A percentile compares a stretch with the other conserved stretches of the same genome.
Conservation (phyloP, 148 eudicot genomes). For the Arbutus unedo region DNA sequence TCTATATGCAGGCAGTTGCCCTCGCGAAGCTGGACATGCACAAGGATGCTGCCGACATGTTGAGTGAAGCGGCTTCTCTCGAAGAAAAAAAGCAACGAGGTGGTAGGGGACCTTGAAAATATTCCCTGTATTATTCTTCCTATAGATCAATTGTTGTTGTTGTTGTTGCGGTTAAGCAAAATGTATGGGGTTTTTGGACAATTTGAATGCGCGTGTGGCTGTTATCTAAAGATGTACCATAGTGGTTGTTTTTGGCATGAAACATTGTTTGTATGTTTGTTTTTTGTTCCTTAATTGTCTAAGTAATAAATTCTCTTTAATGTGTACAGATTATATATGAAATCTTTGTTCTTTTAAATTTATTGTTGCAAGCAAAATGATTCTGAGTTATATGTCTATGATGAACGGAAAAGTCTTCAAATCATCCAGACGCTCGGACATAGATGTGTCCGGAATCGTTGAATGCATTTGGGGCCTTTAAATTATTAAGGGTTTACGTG, state of each 20-base stretch:
- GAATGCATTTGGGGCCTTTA: too few relatives aligned
- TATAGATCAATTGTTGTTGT: not conserved
- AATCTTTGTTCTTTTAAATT: not conserved
- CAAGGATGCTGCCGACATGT: slow-evolving; percentile 87
- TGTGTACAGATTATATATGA: not conserved
- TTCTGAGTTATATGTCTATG: too few relatives aligned
- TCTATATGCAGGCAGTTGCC: slow-evolving; percentile 89
- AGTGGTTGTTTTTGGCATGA: not conserved
- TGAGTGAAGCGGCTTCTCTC: slow-evolving; percentile 69
- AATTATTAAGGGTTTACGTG: too few relatives aligned
- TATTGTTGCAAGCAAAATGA: not conserved
- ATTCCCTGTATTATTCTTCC: not conserved
- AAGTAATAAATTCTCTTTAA: not conserved
- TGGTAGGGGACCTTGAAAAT: slow-evolving; percentile 25
- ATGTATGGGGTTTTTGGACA: slow-evolving; percentile 7
- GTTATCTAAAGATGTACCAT: slow-evolving; percentile 9
- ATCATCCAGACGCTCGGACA: too few relatives aligned
- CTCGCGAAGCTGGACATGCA: slow-evolving; percentile 92
- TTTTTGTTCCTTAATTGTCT: not conserved
- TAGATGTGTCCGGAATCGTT: too few relatives aligned
- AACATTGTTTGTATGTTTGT: not conserved
- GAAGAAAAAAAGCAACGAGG: slow-evolving; percentile 62
- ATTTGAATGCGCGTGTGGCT: not conserved
- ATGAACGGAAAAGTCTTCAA: too few relatives aligned
- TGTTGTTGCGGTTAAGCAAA: not conserved